Base-by-base conservation (phyloP, 2,329 filamentous ascomycete genomes). In the Aspergillus floridensis region DNA sequence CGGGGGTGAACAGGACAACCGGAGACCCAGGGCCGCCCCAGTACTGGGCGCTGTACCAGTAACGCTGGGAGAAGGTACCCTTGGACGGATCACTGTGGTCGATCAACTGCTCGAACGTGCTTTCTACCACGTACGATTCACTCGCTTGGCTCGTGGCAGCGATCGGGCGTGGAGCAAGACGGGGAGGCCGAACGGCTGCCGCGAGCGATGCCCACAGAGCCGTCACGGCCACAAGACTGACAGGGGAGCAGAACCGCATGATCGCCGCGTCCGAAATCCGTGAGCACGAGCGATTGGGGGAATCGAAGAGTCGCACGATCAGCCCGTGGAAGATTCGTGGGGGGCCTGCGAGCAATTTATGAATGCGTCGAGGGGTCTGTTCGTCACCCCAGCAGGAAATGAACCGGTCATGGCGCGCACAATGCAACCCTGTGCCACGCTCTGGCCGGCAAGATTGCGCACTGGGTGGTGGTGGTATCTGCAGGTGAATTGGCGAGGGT, bases 1-100 rank as follows among this genome's bases (percentile, higher is more conserved):
- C 83, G 0, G 84, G 82, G 0, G 80, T 84, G 63, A 83, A 81
- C 8, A 84, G 61, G 11, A 84, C 72, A 29, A 83, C 79, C 6
- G 84, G 84, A 21, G 81, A 83, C 2, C 83, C 81, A 49, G 82
- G 80, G 0, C 83, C 84, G 12, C 74, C 74, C 81, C 82, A 86
- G 64, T 72, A 81, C 41, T 81, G 76, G 0, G 77, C 74, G 64
- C 79, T 81, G 68, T 78, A 86, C 75, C 78, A 84, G 68, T 80
- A 86, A 47, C 79, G 76, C 70, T 85, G 82, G 29, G 77, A 73
- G 64, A 86, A 86, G 0, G 80, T 85, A 11, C 83, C 83, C 12
- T 84, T 71, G n/a, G 73, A 73, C 1, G 83, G 83, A 64, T 86
- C 75, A 4, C 77, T 71, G 70, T 88, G 86, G 66, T 88, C 84